phyloP scores from a whole-genome alignment of 495 filamentous ascomycete species.

The Ramalina intermedia region DNA sequence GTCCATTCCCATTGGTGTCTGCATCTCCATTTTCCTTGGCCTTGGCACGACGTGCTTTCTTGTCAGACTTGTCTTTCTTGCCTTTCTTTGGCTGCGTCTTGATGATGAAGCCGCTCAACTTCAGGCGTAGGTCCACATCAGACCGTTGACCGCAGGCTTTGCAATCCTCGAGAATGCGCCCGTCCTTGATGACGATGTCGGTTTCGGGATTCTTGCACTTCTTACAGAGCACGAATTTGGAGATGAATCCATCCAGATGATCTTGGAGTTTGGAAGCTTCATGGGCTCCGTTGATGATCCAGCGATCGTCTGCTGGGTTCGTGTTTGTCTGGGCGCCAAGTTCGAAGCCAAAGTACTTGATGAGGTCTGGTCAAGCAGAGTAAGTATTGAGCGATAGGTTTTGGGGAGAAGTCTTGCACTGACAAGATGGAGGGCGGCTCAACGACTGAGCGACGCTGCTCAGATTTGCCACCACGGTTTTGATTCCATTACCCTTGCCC shows the following conservation, averaged over 20 bases:
- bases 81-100: conserved; percentile 90
- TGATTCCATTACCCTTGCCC: conserved; percentile 97
- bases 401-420: conserved; percentile 9
- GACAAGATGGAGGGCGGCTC: conserved; percentile 73
- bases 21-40: conserved; percentile 67
- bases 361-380: conserved; percentile 44
- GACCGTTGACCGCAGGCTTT: conserved; percentile 93
- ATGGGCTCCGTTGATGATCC: conserved; percentile 99
- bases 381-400: not conserved
- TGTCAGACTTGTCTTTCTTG: conserved; percentile 87
- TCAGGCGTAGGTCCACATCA: conserved; percentile 81
- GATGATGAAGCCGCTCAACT: conserved; percentile 93
- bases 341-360: conserved; percentile 99
- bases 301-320: conserved; percentile 91
- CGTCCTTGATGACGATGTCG: conserved; percentile 85
- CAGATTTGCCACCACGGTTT: conserved; percentile 91
- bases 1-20: conserved; percentile 39
- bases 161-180: conserved; percentile 82
- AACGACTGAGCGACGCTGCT: conserved; percentile 88
- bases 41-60: conserved; percentile 64
- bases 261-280: conserved; percentile 93
- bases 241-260: conserved; percentile 94
- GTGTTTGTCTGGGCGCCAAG: conserved; percentile 96
- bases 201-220: conserved; percentile 99
- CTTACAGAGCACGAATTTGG: conserved; percentile 96